A percentile compares a stretch with the other conserved stretches of the same genome.
Conservation (phyloP, 1,284 basidiomycete genomes). For the Naganishia sp. region DNA sequence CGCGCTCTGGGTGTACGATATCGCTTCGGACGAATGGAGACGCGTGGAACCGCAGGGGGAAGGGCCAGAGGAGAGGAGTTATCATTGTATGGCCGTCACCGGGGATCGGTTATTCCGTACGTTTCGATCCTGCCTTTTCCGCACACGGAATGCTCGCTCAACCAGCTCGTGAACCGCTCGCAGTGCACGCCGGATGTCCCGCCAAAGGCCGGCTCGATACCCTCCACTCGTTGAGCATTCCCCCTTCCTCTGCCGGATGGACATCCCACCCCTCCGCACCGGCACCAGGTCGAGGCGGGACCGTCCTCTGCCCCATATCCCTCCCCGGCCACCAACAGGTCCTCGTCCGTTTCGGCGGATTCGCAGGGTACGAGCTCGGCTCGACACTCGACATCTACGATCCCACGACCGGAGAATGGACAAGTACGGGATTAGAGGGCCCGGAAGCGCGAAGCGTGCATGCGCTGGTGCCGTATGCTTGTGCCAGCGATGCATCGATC, state of each 20-base stretch:
- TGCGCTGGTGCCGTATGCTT: slow-evolving; percentile 28
- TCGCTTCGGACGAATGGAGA: slow-evolving; percentile 5
- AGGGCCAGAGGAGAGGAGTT: slow-evolving; percentile 34
- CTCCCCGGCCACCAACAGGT: neutral
- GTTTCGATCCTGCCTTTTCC: neutral
- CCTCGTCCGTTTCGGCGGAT: slow-evolving; percentile 27
- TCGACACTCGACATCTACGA: slow-evolving; percentile 38
- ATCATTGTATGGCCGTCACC: slow-evolving; percentile 34
- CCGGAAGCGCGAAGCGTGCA: slow-evolving; percentile 32
- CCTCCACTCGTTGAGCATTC: slow-evolving; percentile 39
- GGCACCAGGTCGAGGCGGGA: slow-evolving; percentile 44
- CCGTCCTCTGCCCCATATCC: slow-evolving; percentile 37
- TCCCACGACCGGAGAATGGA: neutral
- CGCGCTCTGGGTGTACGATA: slow-evolving; percentile 20
- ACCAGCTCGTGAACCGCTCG: neutral
- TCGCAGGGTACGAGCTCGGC: slow-evolving; percentile 33
- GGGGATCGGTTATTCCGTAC: slow-evolving; percentile 17
- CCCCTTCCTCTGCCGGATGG: slow-evolving; percentile 33
- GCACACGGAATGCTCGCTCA: neutral
- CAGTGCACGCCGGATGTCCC: slow-evolving; percentile 48
- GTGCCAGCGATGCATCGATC: neutral
- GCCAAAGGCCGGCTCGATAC: slow-evolving; percentile 38
- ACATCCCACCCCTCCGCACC: slow-evolving; percentile 38
- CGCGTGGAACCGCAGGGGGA: neutral
- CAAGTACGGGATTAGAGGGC: neutral